These are phyloP conservation scores for Isatis lusitanica DNA, from an alignment of 441 rosid genomes.

Conservation along the genomic window DNA sequence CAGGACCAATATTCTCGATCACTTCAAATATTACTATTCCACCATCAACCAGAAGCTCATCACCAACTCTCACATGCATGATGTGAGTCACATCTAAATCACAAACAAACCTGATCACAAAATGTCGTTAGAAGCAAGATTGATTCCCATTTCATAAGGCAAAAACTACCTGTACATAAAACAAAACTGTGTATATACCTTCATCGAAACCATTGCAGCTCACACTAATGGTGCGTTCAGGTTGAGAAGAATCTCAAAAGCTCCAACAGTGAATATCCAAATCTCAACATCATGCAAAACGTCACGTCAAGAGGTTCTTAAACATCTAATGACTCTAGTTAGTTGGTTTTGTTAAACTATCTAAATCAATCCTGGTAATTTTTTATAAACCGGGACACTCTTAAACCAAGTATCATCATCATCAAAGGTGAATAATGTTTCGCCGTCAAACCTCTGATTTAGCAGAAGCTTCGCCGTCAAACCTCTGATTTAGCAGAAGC, in stretches of 20 bases:
- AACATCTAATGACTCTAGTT: not conserved
- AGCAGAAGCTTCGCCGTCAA: too few species aligned
- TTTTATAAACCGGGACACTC: too few species aligned
- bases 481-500: constrained; percentile 93
- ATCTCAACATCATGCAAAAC: constrained; percentile 83
- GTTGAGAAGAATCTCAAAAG: constrained; percentile 66
- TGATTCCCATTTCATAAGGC: too few species aligned
- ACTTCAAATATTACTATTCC: constrained; percentile 99
- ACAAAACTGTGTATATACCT: constrained; percentile 47
- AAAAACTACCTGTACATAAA: too few species aligned
- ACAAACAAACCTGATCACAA: not conserved
- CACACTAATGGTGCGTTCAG: constrained; percentile 76
- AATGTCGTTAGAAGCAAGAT: too few species aligned
- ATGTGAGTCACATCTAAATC: constrained; percentile 72
- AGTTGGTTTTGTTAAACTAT: too few species aligned
- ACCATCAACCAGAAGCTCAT: constrained; percentile 95
- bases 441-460: too few species aligned
- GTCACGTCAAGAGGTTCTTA: not conserved
- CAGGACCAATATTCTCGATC: constrained; percentile 91
- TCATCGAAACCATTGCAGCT: constrained; percentile 95
- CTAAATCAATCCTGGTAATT: too few species aligned
- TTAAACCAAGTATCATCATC: too few species aligned
- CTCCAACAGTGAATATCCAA: constrained; percentile 92
- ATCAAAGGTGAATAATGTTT: too few species aligned
- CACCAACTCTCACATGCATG: too few species aligned